Conservation (phyloP, 306 rosid genomes). For the Medicago arabica region DNA sequence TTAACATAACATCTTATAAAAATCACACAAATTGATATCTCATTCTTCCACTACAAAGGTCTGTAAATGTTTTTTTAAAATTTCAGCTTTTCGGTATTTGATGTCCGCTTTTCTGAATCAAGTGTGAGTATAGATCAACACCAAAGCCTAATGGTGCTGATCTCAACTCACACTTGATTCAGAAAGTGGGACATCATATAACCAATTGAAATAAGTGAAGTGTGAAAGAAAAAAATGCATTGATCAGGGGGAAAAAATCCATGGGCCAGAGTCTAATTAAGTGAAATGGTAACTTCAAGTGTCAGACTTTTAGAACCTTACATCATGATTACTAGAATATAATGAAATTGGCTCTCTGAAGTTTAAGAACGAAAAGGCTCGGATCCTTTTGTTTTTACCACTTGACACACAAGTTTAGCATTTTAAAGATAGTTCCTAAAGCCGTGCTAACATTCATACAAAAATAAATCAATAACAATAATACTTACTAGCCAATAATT, state of each 20-base stretch:
- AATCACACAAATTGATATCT: not conserved
- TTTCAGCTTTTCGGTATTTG: too few relatives aligned
- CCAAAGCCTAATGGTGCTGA: too few relatives aligned
- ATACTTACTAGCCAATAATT: constrained; percentile 36
- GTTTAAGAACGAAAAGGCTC: constrained; percentile 14
- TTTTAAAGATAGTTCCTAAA: constrained; percentile 41
- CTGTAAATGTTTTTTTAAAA: too few relatives aligned
- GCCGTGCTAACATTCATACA: constrained; percentile 26
- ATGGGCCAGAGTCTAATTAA: not conserved
- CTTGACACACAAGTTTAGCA: constrained; percentile 27
- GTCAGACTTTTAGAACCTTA: constrained; percentile 28
- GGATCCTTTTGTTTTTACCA: not conserved
- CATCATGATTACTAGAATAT: constrained; percentile 27
- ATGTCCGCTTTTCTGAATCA: too few relatives aligned
- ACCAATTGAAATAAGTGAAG: not conserved
- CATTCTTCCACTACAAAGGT: not conserved
- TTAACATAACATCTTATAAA: not conserved
- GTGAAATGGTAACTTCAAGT: constrained; percentile 9
- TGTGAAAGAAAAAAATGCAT: too few relatives aligned
- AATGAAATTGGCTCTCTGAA: constrained; percentile 32
- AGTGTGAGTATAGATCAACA: too few relatives aligned
- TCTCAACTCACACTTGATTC: not conserved
- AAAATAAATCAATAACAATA: constrained; percentile 2
- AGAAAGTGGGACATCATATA: not conserved
- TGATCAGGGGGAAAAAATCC: not conserved